These are phyloP conservation scores for Furcasterigmium furcatum DNA, from an alignment of 2,329 filamentous ascomycete species.

Conservation along the genomic window DNA sequence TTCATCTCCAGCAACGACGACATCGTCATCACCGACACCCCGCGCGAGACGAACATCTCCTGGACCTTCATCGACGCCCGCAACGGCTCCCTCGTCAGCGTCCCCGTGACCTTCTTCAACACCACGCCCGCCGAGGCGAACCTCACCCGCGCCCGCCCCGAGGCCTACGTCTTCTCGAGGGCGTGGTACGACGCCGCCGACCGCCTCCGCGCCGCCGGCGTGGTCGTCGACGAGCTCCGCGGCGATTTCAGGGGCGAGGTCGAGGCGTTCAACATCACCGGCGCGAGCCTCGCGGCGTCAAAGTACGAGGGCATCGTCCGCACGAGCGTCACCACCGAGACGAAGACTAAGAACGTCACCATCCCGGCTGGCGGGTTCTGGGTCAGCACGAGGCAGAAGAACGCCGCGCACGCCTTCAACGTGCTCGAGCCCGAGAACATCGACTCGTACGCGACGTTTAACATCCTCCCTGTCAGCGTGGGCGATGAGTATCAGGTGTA, in stretches of 20 bases:
- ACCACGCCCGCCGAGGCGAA: constrained; percentile 5
- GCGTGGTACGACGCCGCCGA: constrained; percentile 7
- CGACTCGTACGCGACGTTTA: constrained; percentile 6
- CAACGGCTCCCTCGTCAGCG: constrained; percentile 5
- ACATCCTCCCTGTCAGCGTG: constrained; percentile 2
- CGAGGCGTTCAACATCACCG: constrained; percentile 2
- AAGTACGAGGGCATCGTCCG: constrained; percentile 6
- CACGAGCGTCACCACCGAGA: constrained; percentile 1
- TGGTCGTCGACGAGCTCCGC: constrained; percentile 1
- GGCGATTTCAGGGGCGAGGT: constrained; percentile 12
- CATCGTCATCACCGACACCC: constrained; percentile 7
- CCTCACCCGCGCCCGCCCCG: constrained; percentile 6
- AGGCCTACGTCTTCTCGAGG: constrained; percentile 8
- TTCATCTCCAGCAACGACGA: constrained; percentile 6
- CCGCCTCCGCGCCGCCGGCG: constrained; percentile 4
- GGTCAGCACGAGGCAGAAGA: constrained; percentile 6
- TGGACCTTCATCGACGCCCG: constrained; percentile 5
- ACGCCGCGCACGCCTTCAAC: constrained; percentile 6
- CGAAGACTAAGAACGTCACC: constrained; percentile 1
- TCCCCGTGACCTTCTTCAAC: constrained; percentile 8
- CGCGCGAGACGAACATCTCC: constrained; percentile 1
- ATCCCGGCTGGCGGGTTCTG: constrained; percentile 8
- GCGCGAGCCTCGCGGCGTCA: background rate
- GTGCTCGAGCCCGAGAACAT: constrained; percentile 9
- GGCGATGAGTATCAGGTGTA: constrained; percentile 15